phyloP scores from a whole-genome alignment of 371 early-diverging fungal species.

The Mucor indicus region DNA sequence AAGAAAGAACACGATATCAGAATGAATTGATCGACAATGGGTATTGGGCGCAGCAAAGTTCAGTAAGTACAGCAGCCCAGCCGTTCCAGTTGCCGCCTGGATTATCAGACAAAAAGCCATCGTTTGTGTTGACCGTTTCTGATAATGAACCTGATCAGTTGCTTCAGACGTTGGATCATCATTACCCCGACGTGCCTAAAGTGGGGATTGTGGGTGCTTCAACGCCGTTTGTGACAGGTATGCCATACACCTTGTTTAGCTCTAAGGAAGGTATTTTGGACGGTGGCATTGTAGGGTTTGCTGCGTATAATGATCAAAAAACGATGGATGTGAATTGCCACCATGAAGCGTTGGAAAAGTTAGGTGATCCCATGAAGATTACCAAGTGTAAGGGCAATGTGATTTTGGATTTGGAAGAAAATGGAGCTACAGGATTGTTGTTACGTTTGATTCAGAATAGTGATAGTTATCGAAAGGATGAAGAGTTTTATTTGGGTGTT shows the following conservation, averaged over 20 bases:
- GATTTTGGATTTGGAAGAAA: constrained; percentile 62
- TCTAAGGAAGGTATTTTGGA: constrained; percentile 45
- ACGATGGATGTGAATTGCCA: constrained; percentile 11
- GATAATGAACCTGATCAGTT: constrained; percentile 68
- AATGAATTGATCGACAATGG: constrained; percentile 40
- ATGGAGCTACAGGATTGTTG: constrained; percentile 63
- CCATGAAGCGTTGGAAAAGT: constrained; percentile 41
- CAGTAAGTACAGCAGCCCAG: constrained; percentile 34
- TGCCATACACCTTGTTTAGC: constrained; percentile 56
- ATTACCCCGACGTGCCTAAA: constrained; percentile 50
- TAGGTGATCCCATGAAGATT: constrained; percentile 57
- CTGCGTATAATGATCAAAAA: constrained; percentile 22
- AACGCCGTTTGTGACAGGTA: constrained; percentile 72
- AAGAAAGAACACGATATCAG: constrained; percentile 25
- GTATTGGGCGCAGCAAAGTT: constrained; percentile 48
- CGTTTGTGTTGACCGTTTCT: constrained; percentile 51
- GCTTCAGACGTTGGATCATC: constrained; percentile 50
- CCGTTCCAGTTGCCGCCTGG: constrained; percentile 18
- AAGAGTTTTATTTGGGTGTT: constrained; percentile 54
- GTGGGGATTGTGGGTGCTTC: constrained; percentile 61
- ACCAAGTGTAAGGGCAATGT: constrained; percentile 73
- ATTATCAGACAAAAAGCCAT: constrained; percentile 12
- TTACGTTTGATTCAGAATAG: constrained; percentile 45
- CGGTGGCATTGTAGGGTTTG: constrained; percentile 64
- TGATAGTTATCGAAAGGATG: constrained; percentile 46